phyloP scores from a whole-genome alignment of 352 stramenopile genomes.

The Phytophthora cactorum region DNA sequence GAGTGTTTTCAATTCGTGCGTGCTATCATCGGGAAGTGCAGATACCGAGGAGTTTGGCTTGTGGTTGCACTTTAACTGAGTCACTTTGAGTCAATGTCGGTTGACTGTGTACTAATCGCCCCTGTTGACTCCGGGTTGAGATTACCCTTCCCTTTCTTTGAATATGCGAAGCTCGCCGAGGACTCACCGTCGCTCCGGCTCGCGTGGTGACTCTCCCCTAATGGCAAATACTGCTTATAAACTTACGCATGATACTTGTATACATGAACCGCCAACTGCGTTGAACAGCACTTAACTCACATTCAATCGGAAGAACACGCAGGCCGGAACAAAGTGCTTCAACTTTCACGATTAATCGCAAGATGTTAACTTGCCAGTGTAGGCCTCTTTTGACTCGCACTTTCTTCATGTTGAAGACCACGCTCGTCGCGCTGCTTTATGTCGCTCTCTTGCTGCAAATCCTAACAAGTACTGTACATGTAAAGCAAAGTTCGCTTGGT shows the following conservation, averaged over 20 bases:
- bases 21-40: slow-evolving; percentile 19
- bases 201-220: slow-evolving; percentile 9
- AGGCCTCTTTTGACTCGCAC: not conserved
- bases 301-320: not conserved
- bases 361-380: slow-evolving; percentile 1
- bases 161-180: slow-evolving; percentile 24
- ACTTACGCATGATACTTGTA: not conserved
- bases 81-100: slow-evolving; percentile 14
- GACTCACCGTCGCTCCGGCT: slow-evolving; percentile 22
- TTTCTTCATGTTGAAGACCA: slow-evolving; percentile 16
- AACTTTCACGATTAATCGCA: slow-evolving; percentile 19
- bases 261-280: not conserved
- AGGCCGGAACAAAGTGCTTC: slow-evolving; percentile 32
- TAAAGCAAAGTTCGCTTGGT: not conserved
- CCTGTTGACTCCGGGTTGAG: slow-evolving; percentile 11
- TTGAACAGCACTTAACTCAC: not conserved
- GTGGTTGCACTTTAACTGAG: slow-evolving; percentile 26
- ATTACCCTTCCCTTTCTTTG: slow-evolving; percentile 29
- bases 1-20: slow-evolving; percentile 11
- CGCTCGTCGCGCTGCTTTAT: slow-evolving; percentile 1
- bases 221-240: not conserved
- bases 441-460: slow-evolving; percentile 25
- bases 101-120: slow-evolving; percentile 9
- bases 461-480: not conserved
- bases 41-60: slow-evolving; percentile 4